Evolutionary conservation across 2,329 filamentous ascomycete genomes (phyloP), one percentile per base, ranked within the genome.

Genomic region (Colletotrichum spaethianum): DNA sequence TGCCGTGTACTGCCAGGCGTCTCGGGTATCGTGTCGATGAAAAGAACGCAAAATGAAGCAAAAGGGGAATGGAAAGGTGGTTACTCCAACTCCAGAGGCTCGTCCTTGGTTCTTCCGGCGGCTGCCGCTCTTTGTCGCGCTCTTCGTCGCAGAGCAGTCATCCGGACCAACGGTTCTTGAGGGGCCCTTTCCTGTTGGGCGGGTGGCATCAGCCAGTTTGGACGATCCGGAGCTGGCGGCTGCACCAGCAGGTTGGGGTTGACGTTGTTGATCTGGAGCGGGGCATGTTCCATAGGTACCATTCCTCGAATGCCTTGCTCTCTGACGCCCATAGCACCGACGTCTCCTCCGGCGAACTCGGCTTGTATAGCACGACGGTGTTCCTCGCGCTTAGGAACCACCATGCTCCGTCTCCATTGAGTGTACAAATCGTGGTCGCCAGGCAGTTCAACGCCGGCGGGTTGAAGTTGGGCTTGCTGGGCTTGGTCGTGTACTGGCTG

Each of bases 171-270:
- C 18, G 33, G 2, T 12, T 18, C 50, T 33, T 33, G 50, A 4
- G 18, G 28, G 42, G 16, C 20, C 20, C 42, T 44, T n/a, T 44
- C 42, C 42, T n/a, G 20, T 7, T n/a, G 42, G 6, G 8, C 16
- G 28, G 28, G 16, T 53, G 50, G 28, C 28, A 53, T 38, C 33
- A 56, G 23, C 53, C 53, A 56, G 33, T 38, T 56, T n/a, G 53
- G 53, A 14, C 11, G 53, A 26, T 38, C 33, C 14, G 53, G 53
- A 14, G 33, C 53, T 5, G 53, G n/a, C 33, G 33, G 53, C 33
- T 56, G 53, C 36, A 12, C 18, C 33, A 14, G n/a, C 3, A 4
- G 31, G 33, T 26, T 38, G 11, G n/a, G 33, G 33, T 56, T 56
- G 12, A 26, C 18, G 31, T 5, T 12, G n/a, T 38, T 56, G 14